Evolutionary conservation across 306 rosid species (phyloP), one percentile per base, ranked within the genome.

Genomic region (Luffa aegyptiaca): DNA sequence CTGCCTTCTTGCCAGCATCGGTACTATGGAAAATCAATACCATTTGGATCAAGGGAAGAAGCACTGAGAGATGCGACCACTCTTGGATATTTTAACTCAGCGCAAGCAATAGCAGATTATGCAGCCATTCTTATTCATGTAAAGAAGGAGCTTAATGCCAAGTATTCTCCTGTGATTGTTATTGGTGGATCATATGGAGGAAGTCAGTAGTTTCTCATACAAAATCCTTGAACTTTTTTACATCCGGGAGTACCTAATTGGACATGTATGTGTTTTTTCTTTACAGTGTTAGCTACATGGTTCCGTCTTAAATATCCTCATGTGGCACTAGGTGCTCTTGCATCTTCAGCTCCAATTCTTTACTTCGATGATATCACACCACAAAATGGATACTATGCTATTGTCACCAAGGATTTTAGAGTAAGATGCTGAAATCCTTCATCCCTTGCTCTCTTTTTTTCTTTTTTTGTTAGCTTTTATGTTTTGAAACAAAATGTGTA

Each of bases 131-230:
- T 93, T 39, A 71, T 88, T 20, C 84, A 91, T 55, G 41, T 93
- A 17, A 91, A 91, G 85, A 76, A 85, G 52, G 64, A 77, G 62
- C 62, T 86, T 1, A 42, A 66, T 0, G 89, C 96, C 4, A 35
- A 76, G 42, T 18, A 86, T 20, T 91, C 94, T 2, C 97, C 97
- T 0, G 85, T 90, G 17, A 83, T 91, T 80, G 93, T 91, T 3
- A 52, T 93, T 37, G 98, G 98, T 71, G 98, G 86, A 58, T 93
- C 98, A 37, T 93, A 91, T n/a, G 94, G 98, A 52, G 98, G 94
- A 91, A 93, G 98, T 93, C 3, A 85, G 94, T 86, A 9, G 10
- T 68, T 36, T 2, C 13, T 39, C 3, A 8, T 18, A 10, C 33
- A 20, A 42, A 42, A 6, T 42, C 26, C 20, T 55, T 1, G 2